These are phyloP conservation scores for Fusarium mexicanum DNA, from an alignment of 2,329 filamentous ascomycete genomes.

Conservation along the genomic window DNA sequence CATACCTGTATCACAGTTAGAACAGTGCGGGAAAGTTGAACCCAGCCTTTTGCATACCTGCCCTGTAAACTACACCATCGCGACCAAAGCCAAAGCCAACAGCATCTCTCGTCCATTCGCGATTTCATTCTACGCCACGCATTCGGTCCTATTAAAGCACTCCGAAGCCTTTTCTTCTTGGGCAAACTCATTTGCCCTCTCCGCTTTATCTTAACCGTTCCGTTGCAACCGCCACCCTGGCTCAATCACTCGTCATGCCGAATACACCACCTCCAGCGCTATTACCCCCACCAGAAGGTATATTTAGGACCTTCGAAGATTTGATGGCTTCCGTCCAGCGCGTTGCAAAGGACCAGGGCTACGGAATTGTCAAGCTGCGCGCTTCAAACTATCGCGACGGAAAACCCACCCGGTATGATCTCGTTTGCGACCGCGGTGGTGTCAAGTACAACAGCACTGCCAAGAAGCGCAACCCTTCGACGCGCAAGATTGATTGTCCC, in stretches of 20 bases:
- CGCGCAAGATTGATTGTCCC: constrained; percentile 71
- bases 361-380: constrained; percentile 70
- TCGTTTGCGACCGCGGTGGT: constrained; percentile 70
- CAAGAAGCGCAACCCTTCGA: constrained; percentile 71
- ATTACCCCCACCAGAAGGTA: constrained; percentile 67
- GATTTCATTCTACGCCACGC: constrained; percentile 27
- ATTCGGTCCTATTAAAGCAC: constrained; percentile 14
- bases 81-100: constrained; percentile 40
- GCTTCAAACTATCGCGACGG: constrained; percentile 71
- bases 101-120: constrained; percentile 33
- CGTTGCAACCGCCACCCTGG: constrained; percentile 46
- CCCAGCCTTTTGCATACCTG: constrained; percentile 48
- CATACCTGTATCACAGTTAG: constrained; percentile 37
- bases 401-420: constrained; percentile 69
- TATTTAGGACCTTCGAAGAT: constrained; percentile 68
- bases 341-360: constrained; percentile 69
- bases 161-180: constrained; percentile 7
- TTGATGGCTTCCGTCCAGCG: constrained; percentile 67
- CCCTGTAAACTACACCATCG: constrained; percentile 27
- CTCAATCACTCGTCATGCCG: constrained; percentile 54
- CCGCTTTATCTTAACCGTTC: constrained; percentile 42
- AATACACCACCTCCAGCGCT: constrained; percentile 59
- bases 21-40: constrained; percentile 56
- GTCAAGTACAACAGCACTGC: constrained; percentile 73
- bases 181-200: constrained; percentile 30